phyloP scores from a whole-genome alignment of 768 basidiomycete genomes.

The Podaxis sp. region DNA sequence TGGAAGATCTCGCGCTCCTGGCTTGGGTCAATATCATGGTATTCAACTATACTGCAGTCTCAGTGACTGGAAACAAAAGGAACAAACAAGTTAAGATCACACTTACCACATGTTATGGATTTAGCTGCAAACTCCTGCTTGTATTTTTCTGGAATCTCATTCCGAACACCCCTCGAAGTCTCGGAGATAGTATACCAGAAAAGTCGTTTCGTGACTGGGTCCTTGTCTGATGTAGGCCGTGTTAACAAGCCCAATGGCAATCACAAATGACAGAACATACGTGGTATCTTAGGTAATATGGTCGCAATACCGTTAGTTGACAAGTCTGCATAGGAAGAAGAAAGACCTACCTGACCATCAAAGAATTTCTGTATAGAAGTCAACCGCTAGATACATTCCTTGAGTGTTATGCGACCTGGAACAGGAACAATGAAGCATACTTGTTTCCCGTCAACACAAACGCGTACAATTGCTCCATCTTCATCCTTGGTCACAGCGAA shows the following conservation, averaged over 20 bases:
- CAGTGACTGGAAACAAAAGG: not conserved
- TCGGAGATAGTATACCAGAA: constrained; percentile 62
- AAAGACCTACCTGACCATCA: constrained; percentile 60
- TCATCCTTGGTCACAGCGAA: constrained; percentile 58
- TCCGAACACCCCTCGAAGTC: constrained; percentile 37
- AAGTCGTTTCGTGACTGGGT: constrained; percentile 53
- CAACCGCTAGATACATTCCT: constrained; percentile 43
- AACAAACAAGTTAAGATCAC: not conserved
- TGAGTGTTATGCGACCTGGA: not conserved
- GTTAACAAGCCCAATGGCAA: not conserved
- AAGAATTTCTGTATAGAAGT: constrained; percentile 80
- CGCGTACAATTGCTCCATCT: constrained; percentile 53
- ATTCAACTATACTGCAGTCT: constrained; percentile 54
- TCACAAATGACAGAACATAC: constrained; percentile 31
- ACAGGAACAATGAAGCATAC: constrained; percentile 38
- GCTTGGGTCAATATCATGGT: constrained; percentile 48
- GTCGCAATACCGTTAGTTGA: not conserved
- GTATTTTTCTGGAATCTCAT: constrained; percentile 51
- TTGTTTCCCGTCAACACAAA: constrained; percentile 86
- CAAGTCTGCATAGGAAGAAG: constrained; percentile 18
- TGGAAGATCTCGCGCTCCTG: constrained; percentile 80
- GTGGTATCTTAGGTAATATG: constrained; percentile 44
- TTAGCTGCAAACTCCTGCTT: constrained; percentile 54
- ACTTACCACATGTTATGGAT: constrained; percentile 66
- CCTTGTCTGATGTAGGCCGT: constrained; percentile 43